Base-by-base conservation (phyloP, 73 alveolate genomes). In the Paramecium biaurelia region DNA sequence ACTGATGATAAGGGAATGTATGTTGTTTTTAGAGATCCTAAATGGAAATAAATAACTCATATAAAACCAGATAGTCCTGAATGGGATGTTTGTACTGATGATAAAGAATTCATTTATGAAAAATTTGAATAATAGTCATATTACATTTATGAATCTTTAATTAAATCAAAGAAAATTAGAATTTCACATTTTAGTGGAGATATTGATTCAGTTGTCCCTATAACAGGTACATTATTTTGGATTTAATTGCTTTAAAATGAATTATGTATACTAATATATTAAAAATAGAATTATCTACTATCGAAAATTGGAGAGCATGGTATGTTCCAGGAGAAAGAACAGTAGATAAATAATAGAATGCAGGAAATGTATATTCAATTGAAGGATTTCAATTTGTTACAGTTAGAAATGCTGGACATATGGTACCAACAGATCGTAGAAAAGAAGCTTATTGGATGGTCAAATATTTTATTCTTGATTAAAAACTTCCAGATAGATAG, bases 381-480 rank as follows among this genome's bases (percentile, higher is more conserved):
- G 95, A 37, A 14, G 98, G 98, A 20, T 86, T 98, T 37, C 72
- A 92, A 28, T 94, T 96, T 86, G 92, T 92, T 24, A 86, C 95
- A 42, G 97, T 96, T 28, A 72, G 93, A 32, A 95, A 92, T 35
- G 99, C 99, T 12, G 99, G 99, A 32, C 99, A 98, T 92, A 98
- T 98, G 99, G 99, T 97, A 34, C 99, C 99, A 34, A 98, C 95
- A 92, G 98, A 96, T 93, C 92, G 96, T 57, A 98, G 98, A 68
- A 88, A 58, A 86, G 89, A 70, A 43, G 98, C 99, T 8, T 94
- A 94, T 76, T 68, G 24, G 37, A 93, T 97, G 96, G 37, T 95
- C 35, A 84, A 94, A 86, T 56, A 95, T 53, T 97, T 97, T 94
- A 67, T 97, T 74, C 76, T 63, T 12, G 57, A 63, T 24, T 7